phyloP scores from a whole-genome alignment of 2,329 filamentous ascomycete genomes.

The Parascedosporium putredinis region DNA sequence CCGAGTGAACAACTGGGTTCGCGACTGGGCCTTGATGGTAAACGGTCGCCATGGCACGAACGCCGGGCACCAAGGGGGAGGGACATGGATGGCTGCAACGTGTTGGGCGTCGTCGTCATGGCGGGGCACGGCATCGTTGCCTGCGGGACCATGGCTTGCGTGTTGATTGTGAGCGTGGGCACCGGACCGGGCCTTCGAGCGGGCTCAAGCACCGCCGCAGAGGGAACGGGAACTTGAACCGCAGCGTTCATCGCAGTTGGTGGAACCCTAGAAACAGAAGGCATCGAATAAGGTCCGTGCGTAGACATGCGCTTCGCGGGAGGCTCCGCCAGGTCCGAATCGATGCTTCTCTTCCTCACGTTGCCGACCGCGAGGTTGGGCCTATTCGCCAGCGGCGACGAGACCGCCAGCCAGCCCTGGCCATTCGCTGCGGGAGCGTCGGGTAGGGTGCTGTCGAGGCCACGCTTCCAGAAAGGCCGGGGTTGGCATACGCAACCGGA shows the following conservation, averaged over 20 bases:
- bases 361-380: background rate
- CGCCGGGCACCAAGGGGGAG: constrained; percentile 52
- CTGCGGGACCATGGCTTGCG: background rate
- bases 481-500: background rate
- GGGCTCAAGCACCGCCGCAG: background rate
- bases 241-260: background rate
- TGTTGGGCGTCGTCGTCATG: constrained; percentile 9
- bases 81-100: background rate
- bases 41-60: constrained; percentile 66
- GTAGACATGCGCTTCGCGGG: constrained; percentile 5
- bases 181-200: background rate
- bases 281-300: constrained; percentile 4
- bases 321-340: constrained; percentile 4
- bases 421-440: background rate
- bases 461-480: background rate
- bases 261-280: background rate
- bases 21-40: constrained; percentile 40
- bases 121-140: background rate
- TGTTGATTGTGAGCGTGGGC: constrained; percentile 8
- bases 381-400: constrained; percentile 5
- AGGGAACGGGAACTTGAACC: background rate
- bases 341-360: constrained; percentile 6
- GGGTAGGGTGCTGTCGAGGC: background rate
- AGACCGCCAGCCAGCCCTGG: background rate
- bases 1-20: constrained; percentile 17